A percentile compares a stretch with the other conserved stretches of the same genome.
Conservation (phyloP, 1,284 basidiomycete genomes). For the Leccinum pachyderme region DNA sequence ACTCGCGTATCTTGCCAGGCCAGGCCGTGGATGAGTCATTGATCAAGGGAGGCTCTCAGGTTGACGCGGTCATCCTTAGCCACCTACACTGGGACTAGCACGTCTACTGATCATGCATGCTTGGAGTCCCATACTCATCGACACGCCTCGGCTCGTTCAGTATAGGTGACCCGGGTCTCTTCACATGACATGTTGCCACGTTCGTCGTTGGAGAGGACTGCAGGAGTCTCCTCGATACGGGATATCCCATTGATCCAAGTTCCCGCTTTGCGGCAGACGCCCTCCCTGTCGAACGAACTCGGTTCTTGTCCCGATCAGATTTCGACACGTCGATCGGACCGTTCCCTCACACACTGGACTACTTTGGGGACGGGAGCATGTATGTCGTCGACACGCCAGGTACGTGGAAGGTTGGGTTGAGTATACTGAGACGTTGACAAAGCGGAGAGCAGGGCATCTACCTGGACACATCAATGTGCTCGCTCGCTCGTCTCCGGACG, state of each 20-base stretch:
- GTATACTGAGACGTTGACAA: background rate
- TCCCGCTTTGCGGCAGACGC: constrained; percentile 36
- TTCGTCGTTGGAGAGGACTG: constrained; percentile 44
- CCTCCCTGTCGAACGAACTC: constrained; percentile 41
- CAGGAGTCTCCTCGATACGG: constrained; percentile 33
- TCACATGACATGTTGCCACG: constrained; percentile 37
- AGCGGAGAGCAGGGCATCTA: constrained; percentile 6
- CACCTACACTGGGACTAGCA: constrained; percentile 46
- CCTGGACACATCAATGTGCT: constrained; percentile 41
- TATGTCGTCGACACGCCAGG: constrained; percentile 50
- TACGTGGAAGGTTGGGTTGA: background rate
- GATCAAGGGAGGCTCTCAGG: constrained; percentile 44
- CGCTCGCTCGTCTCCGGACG: constrained; percentile 51
- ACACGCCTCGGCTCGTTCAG: constrained; percentile 2
- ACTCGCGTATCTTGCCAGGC: constrained; percentile 34
- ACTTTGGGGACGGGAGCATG: constrained; percentile 53
- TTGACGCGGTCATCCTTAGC: constrained; percentile 44
- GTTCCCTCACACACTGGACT: constrained; percentile 51
- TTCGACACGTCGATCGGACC: constrained; percentile 43
- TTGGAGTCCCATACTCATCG: constrained; percentile 16
- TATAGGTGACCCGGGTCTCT: constrained; percentile 43
- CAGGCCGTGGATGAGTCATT: constrained; percentile 49
- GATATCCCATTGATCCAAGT: constrained; percentile 41
- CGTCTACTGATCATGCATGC: constrained; percentile 9
- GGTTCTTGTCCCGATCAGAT: constrained; percentile 32